Conservation (phyloP, 352 stramenopile species). For the Saprolegnia diclina region DNA sequence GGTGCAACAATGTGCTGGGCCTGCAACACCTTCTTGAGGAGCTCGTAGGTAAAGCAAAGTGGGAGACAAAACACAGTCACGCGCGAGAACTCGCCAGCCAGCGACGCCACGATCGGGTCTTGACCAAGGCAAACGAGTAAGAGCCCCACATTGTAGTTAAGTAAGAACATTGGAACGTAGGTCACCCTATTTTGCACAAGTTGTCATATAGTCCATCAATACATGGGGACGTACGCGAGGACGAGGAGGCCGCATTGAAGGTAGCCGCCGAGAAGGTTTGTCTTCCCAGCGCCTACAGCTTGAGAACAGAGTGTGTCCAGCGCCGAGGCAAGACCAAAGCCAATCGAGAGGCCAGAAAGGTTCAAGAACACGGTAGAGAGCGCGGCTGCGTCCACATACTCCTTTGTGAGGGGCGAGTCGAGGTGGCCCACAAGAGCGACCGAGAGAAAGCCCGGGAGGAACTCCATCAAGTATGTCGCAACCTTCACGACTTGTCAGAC, state of each 20-base stretch:
- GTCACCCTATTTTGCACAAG: not conserved
- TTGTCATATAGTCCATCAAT: not conserved
- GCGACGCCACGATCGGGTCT: constrained; percentile 3
- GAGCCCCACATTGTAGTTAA: too few species aligned
- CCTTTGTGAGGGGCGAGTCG: constrained; percentile 44
- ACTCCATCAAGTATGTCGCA: constrained; percentile 64
- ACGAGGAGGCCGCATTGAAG: constrained; percentile 70
- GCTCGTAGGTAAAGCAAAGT: constrained; percentile 36
- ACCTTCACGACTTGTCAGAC: constrained; percentile 16
- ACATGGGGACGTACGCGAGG: constrained; percentile 28
- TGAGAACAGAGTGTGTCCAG: constrained; percentile 87
- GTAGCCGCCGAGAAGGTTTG: constrained; percentile 74
- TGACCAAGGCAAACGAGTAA: too few species aligned
- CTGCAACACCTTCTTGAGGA: constrained; percentile 40
- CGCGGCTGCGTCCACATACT: constrained; percentile 56
- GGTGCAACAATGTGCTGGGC: constrained; percentile 37
- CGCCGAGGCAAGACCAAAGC: constrained; percentile 70
- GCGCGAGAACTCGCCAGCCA: constrained; percentile 6
- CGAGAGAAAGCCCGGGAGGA: constrained; percentile 45
- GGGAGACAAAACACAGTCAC: constrained; percentile 28
- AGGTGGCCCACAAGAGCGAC: constrained; percentile 57
- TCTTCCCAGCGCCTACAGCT: constrained; percentile 66
- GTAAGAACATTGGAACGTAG: too few species aligned
- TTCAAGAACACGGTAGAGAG: constrained; percentile 76
- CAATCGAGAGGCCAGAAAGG: constrained; percentile 62